Base-by-base conservation (phyloP, 176 grass and related monocot species). In the Avena eriantha region DNA sequence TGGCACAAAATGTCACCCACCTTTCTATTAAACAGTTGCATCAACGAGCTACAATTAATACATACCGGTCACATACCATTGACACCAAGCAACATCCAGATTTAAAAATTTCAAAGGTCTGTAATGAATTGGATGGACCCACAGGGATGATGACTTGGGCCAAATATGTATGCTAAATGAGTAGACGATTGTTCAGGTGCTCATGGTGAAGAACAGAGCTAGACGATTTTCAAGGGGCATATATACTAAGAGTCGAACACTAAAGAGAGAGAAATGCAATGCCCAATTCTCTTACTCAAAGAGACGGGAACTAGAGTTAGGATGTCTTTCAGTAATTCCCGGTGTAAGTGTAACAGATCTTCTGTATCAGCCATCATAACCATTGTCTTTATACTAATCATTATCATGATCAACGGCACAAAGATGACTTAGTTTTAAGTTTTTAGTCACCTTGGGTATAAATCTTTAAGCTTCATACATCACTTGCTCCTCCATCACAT, bases 311-410 rank as follows among this genome's bases (percentile, higher is more conserved):
- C 10, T 15, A 68, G 26, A 66, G 63, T 12, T n/a, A 80, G 78
- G 23, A 80, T 47, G 31, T 47, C 8, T 68, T 23, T 21, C 80
- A 53, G 65, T 41, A 70, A 39, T 55, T 70, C 14, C 46, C 33
- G 63, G 60, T 81, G 45, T 29, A 50, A 67, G 17, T 68, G 46
- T 18, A 67, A 67, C 10, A 81, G 39, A 67, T 67, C 24, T 18
- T 67, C 79, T 26, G 17, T 35, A n/a, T 70, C 19, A 70, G 11
- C 33, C 80, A 71, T 64, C 65, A 83, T 56, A 82, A 82, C 66
- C 29, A 56, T 82, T 55, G 31, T 70, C 6, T 55, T 39, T 51
- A 33, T 70, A 36, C 48, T 21, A 17, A 49, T 49, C 55, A 60
- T 61, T 79, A 45, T 34, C 23, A 34, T 21, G 7, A 57, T 83